Conservation (phyloP, 192 early-diverging fungal species). For the Coemansia sp. region DNA sequence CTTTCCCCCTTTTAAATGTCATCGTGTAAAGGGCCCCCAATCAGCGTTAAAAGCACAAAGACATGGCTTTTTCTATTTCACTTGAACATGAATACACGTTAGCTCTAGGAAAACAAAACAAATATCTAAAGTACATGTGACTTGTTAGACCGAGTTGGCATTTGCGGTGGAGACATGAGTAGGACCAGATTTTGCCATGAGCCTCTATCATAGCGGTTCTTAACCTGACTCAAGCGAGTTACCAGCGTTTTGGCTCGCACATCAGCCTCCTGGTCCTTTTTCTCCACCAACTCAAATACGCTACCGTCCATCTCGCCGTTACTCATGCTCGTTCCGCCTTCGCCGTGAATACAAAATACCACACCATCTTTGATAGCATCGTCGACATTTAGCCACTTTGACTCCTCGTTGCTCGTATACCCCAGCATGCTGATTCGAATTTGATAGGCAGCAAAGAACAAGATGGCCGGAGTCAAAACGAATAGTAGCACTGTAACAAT, state of each 20-base stretch:
- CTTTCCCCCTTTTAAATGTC: too few species aligned
- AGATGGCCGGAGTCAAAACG: conserved; percentile 44
- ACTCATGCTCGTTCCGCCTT: conserved; percentile 6
- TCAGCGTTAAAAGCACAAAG: neutral
- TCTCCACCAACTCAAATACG: conserved; percentile 36
- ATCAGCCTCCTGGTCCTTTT: conserved; percentile 46
- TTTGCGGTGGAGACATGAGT: conserved; percentile 26
- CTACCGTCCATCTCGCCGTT: neutral
- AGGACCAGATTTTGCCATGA: conserved; percentile 40
- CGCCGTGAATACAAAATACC: conserved; percentile 31
- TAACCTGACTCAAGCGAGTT: conserved; percentile 35
- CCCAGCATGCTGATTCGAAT: conserved; percentile 50
- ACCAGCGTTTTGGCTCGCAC: conserved; percentile 28
- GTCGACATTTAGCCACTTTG: conserved; percentile 52
- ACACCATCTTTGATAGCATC: conserved; percentile 50
- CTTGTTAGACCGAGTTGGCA: neutral
- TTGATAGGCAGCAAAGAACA: conserved; percentile 44
- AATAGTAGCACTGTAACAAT: conserved; percentile 38
- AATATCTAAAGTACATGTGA: neutral
- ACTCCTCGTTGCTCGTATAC: conserved; percentile 55
- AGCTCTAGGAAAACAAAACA: too few species aligned
- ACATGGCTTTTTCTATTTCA: too few species aligned
- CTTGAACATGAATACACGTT: neutral
- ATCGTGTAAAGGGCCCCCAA: neutral
- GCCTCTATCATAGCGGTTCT: conserved; percentile 51